Base-by-base conservation (phyloP, 768 basidiomycete genomes). In the Strobilomyces echinocephalus region DNA sequence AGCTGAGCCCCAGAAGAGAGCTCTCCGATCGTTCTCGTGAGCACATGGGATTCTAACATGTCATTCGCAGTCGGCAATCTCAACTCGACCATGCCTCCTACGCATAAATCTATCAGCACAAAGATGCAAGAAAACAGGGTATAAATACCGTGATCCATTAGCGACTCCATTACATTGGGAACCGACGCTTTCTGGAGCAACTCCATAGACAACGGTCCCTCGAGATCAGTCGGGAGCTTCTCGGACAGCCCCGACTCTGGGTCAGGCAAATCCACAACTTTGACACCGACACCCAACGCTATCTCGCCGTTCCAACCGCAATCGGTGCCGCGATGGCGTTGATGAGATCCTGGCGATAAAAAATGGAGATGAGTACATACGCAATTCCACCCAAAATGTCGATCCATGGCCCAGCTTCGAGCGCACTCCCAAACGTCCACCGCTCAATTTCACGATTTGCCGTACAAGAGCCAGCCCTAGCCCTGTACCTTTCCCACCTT, bases 381-480 rank as follows among this genome's bases (percentile, higher is more conserved):
- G 85, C 34, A 91, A 68, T 66, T 91, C 89, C 9, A 91, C 86
- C 92, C 91, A 94, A 73, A 94, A 95, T 35, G 86, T 91, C 34
- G 85, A 89, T 15, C 93, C 93, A 60, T 80, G 74, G 8, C 80
- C 79, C 1, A 80, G 71, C 65, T 83, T 81, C 16, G 80, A 82
- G 55, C 70, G 72, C n/a, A 85, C 78, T n/a, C 84, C 88, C 28
- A 90, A 71, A 46, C 88, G 78, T 18, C 89, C 89, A 39, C 84
- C 83, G 46, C 79, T 83, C 38, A 88, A 70, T 61, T 83, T 86
- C 59, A 91, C 86, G 41, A 91, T 91, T 58, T 87, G 85, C 44
- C 87, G 78, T 42, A 89, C 87, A 7, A 91, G 74, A 2, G 88
- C 88, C 18, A 91, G 64, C 21, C 89, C 88, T 11, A 91, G 70